Evolutionary conservation across 1,139 yeast species (phyloP).

Genomic region (Debaryomyces singareniensis): DNA sequence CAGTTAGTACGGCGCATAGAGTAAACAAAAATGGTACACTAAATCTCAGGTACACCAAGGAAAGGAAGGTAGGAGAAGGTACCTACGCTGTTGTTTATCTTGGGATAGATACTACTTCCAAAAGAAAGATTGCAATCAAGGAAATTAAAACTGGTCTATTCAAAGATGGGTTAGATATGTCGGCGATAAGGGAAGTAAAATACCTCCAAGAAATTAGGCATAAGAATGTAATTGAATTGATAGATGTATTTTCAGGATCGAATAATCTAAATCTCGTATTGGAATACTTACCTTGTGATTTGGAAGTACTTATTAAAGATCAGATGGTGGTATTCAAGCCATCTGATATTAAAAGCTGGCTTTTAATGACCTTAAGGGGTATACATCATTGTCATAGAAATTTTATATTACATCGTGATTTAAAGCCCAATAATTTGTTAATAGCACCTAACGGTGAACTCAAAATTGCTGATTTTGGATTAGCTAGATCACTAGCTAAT

Average conservation of each 20-base stretch:
- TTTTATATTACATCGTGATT: constrained; percentile 82
- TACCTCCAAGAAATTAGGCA: constrained; percentile 84
- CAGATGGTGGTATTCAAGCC: constrained; percentile 69
- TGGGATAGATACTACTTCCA: constrained; percentile 56
- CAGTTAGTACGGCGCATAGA: background rate
- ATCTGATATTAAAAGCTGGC: constrained; percentile 89
- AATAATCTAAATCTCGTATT: constrained; percentile 76
- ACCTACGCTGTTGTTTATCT: constrained; percentile 96
- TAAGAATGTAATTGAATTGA: constrained; percentile 74
- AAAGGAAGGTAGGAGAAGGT: constrained; percentile 95
- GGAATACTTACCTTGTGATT: constrained; percentile 86
- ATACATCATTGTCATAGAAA: constrained; percentile 93
- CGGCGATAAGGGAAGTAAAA: constrained; percentile 92
- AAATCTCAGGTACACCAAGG: constrained; percentile 43
- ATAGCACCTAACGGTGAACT: constrained; percentile 82
- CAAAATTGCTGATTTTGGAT: constrained; percentile 95
- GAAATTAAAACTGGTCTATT: constrained; percentile 93
- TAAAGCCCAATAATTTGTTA: constrained; percentile 76
- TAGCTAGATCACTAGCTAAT: constrained; percentile 77
- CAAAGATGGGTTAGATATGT: constrained; percentile 96
- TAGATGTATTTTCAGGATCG: constrained; percentile 77
- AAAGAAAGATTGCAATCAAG: constrained; percentile 77
- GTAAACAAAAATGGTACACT: background rate
- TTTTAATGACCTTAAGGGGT: constrained; percentile 89
- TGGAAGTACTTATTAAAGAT: constrained; percentile 86